A percentile compares a stretch with the other conserved stretches of the same genome.
Evolutionary conservation across 1,139 yeast species (phyloP).

Genomic region (Debaryomyces fabryi): DNA sequence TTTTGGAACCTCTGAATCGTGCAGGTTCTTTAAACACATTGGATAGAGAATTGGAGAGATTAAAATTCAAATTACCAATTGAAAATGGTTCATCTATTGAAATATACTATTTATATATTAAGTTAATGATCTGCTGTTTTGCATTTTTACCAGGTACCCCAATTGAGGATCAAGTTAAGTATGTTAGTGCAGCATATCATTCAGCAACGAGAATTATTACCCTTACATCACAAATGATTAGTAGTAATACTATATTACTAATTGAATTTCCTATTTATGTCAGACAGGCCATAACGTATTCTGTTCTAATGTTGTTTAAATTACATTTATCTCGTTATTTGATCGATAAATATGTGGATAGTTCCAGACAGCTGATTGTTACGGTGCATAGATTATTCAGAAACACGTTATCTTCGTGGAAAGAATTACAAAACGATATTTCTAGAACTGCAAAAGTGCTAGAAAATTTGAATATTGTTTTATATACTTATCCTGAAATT

Average conservation of each 20-base stretch:
- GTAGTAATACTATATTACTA: slow-evolving; percentile 57
- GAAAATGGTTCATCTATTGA: slow-evolving; percentile 71
- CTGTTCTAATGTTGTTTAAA: slow-evolving; percentile 79
- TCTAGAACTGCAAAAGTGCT: slow-evolving; percentile 91
- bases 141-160: slow-evolving; percentile 93
- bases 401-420: slow-evolving; percentile 90
- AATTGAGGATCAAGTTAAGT: slow-evolving; percentile 81
- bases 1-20: slow-evolving; percentile 80
- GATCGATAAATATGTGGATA: slow-evolving; percentile 76
- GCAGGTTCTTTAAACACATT: slow-evolving; percentile 76
- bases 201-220: slow-evolving; percentile 84
- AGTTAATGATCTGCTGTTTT: slow-evolving; percentile 82
- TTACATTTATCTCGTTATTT: slow-evolving; percentile 79
- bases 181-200: slow-evolving; percentile 79
- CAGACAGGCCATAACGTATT: slow-evolving; percentile 80
- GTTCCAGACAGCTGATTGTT: slow-evolving; percentile 90
- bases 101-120: slow-evolving; percentile 75
- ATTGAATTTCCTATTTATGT: slow-evolving; percentile 87
- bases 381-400: slow-evolving; percentile 87
- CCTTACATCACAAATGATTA: slow-evolving; percentile 66
- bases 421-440: slow-evolving; percentile 85
- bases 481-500: slow-evolving; percentile 85
- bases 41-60: slow-evolving; percentile 75
- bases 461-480: slow-evolving; percentile 84
- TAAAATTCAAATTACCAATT: slow-evolving; percentile 63